A percentile compares a stretch with the other conserved stretches of the same genome.
These are phyloP conservation scores for Flaveria sonorensis DNA, from an alignment of 129 eudicot genomes.

Conservation along the genomic window DNA sequence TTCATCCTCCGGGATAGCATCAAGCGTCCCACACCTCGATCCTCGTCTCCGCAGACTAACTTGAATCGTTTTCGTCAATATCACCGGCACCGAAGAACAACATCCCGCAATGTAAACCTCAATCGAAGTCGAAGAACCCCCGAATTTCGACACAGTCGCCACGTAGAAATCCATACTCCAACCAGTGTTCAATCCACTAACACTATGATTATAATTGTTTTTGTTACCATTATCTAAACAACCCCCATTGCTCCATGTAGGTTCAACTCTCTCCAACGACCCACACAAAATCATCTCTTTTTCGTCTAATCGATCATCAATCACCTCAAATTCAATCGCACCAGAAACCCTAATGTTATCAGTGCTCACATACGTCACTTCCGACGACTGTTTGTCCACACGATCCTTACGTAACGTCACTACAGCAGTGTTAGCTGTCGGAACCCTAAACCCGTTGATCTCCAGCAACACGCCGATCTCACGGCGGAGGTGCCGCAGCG, in stretches of 20 bases:
- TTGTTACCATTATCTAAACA: conserved; percentile 30
- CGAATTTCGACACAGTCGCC: conserved; percentile 45
- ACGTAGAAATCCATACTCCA: conserved; percentile 86
- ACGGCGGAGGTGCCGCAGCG: conserved; percentile 71
- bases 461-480: conserved; percentile 74
- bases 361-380: conserved; percentile 86
- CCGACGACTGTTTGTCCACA: conserved; percentile 63
- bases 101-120: conserved; percentile 95
- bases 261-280: conserved; percentile 61
- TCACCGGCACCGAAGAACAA: conserved; percentile 70
- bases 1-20: conserved; percentile 86
- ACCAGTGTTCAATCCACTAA: conserved; percentile 42
- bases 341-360: conserved; percentile 82
- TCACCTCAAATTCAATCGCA: conserved; percentile 73
- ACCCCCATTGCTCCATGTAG: conserved; percentile 50
- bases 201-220: conserved; percentile 24
- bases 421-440: conserved; percentile 53
- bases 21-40: conserved; percentile 49
- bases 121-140: conserved; percentile 61
- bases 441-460: conserved; percentile 68
- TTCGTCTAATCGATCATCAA: conserved; percentile 50
- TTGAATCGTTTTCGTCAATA: conserved; percentile 70
- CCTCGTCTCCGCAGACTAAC: conserved; percentile 71
- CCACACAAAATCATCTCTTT: conserved; percentile 71
- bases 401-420: conserved; percentile 81